These are phyloP conservation scores for Agaricales sp. DNA, from an alignment of 1,284 basidiomycete species.

Conservation along the genomic window DNA sequence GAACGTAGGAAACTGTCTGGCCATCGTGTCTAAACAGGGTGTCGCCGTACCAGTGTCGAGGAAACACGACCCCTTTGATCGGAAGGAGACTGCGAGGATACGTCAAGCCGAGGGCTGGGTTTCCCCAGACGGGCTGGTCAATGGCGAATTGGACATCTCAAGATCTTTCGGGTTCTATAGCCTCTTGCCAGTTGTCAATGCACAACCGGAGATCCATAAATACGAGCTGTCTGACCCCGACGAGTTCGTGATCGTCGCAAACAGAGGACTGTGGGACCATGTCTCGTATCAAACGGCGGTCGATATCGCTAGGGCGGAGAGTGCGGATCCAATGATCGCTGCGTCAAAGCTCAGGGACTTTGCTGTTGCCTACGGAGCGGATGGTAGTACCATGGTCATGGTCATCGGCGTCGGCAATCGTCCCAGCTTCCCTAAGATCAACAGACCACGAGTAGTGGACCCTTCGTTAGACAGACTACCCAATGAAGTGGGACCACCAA, in stretches of 20 bases:
- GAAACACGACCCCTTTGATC: slow-evolving; percentile 73
- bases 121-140: slow-evolving; percentile 70
- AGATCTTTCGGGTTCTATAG: slow-evolving; percentile 78
- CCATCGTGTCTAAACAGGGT: slow-evolving; percentile 66
- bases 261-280: slow-evolving; percentile 72
- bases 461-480: slow-evolving; percentile 52
- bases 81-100: slow-evolving; percentile 65
- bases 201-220: slow-evolving; percentile 53
- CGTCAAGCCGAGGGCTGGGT: slow-evolving; percentile 81
- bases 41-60: slow-evolving; percentile 57
- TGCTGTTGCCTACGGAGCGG: slow-evolving; percentile 93
- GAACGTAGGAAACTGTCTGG: slow-evolving; percentile 68
- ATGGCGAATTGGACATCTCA: slow-evolving; percentile 74
- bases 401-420: slow-evolving; percentile 81
- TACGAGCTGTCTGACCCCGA: slow-evolving; percentile 62
- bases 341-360: slow-evolving; percentile 96
- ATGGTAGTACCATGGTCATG: slow-evolving; percentile 97
- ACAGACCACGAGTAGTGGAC: slow-evolving; percentile 28
- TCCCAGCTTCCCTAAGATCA: slow-evolving; percentile 31
- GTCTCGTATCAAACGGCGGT: slow-evolving; percentile 92
- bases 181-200: slow-evolving; percentile 71
- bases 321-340: slow-evolving; percentile 90
- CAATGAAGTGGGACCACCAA: slow-evolving; percentile 80
- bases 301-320: slow-evolving; percentile 85
- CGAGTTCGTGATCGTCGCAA: slow-evolving; percentile 81